Percentiles rank a stretch among this genome's conserved stretches.
Evolutionary conservation across 352 stramenopile species (phyloP).

Genomic region (Phytophthora hybrid): DNA sequence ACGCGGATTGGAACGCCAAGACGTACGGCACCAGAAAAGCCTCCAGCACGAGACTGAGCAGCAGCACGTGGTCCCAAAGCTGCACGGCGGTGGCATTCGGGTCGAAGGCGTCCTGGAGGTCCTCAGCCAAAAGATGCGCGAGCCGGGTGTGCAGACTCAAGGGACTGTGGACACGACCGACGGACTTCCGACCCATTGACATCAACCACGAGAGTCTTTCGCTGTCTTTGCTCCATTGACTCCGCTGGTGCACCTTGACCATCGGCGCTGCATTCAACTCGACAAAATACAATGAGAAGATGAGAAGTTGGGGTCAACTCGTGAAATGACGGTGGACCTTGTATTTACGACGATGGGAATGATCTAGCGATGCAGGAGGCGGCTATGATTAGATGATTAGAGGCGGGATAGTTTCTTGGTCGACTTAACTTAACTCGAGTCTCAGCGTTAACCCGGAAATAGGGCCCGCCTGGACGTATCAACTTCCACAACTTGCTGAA

Average conservation of each 20-base stretch:
- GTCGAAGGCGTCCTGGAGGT: slow-evolving; percentile 4
- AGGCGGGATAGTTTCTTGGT: too few relatives aligned
- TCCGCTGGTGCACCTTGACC: background rate
- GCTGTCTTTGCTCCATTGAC: background rate
- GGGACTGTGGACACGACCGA: background rate
- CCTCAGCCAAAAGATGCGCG: background rate
- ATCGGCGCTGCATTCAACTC: background rate
- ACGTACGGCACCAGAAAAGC: slow-evolving; percentile 63
- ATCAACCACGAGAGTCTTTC: slow-evolving; percentile 2
- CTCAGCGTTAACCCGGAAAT: too few relatives aligned
- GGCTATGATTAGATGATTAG: background rate
- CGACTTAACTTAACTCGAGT: too few relatives aligned
- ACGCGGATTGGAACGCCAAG: slow-evolving; percentile 43
- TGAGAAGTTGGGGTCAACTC: background rate
- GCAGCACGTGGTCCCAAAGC: slow-evolving; percentile 60
- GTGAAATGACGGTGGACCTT: background rate
- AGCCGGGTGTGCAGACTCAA: slow-evolving; percentile 5
- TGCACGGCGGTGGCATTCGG: slow-evolving; percentile 27
- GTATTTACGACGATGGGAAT: background rate
- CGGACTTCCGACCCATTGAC: background rate
- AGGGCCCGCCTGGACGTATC: too few relatives aligned
- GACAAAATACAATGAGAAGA: too few relatives aligned
- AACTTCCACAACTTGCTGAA: too few relatives aligned
- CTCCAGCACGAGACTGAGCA: slow-evolving; percentile 53
- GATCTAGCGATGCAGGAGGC: background rate